phyloP scores from a whole-genome alignment of 305 asterid genomes.

The Striga hermonthica region DNA sequence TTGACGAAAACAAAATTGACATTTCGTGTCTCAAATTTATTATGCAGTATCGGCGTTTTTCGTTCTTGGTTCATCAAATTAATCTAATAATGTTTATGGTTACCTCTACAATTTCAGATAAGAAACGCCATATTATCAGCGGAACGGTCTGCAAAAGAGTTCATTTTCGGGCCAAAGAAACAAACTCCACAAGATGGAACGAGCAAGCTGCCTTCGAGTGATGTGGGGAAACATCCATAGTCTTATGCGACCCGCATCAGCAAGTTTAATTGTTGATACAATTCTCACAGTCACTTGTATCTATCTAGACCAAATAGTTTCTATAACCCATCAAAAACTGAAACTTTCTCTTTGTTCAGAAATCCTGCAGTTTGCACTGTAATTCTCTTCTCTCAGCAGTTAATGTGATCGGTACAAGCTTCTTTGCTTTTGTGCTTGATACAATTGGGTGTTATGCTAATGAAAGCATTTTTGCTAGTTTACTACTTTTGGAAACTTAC shows the following conservation, averaged over 20 bases:
- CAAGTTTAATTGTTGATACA: neutral
- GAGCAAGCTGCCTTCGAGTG: slow-evolving; percentile 38
- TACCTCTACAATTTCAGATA: slow-evolving; percentile 47
- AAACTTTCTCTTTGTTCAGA: slow-evolving; percentile 1
- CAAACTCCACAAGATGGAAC: slow-evolving; percentile 38
- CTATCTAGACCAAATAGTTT: slow-evolving; percentile 7
- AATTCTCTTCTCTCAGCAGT: slow-evolving; percentile 8
- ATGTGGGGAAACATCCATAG: slow-evolving; percentile 48
- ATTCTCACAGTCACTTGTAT: neutral
- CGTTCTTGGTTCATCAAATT: too few species aligned
- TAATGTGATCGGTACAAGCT: neutral
- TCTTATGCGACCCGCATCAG: slow-evolving; percentile 1
- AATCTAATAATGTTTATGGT: neutral
- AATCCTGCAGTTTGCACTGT: slow-evolving; percentile 14
- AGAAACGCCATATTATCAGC: slow-evolving; percentile 59
- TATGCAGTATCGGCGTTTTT: too few species aligned
- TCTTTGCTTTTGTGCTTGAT: neutral
- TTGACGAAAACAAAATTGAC: neutral
- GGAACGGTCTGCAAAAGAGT: slow-evolving; percentile 58
- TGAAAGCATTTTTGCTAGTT: neutral
- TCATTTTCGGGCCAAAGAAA: slow-evolving; percentile 55
- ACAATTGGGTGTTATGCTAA: slow-evolving; percentile 2
- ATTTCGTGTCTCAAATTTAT: neutral
- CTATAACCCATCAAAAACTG: slow-evolving; percentile 22
- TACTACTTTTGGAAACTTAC: neutral